A percentile compares a stretch with the other conserved stretches of the same genome.
These are phyloP conservation scores for Kodamaea sagamina DNA, from an alignment of 805 yeast genomes.

Conservation along the genomic window DNA sequence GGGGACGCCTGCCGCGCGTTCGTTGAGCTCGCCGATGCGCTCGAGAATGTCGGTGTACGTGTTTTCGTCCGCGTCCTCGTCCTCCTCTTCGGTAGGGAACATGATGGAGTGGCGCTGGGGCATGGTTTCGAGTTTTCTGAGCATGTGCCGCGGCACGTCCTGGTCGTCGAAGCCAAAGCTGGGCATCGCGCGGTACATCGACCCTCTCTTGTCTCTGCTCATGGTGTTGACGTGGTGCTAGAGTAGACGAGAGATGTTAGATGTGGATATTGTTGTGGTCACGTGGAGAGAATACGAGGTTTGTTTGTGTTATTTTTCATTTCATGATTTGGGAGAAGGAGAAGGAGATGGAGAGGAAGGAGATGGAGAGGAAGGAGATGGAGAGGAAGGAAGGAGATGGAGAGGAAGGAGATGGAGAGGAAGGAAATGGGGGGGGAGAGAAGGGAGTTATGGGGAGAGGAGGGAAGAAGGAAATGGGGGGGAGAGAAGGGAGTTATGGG, in stretches of 20 bases:
- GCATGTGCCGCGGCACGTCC: not conserved
- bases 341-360: not conserved
- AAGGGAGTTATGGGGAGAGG: too few relatives aligned
- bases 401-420: not conserved
- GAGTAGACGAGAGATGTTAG: not conserved
- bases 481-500: too few relatives aligned
- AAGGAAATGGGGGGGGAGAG: too few relatives aligned
- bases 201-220: slow-evolving; percentile 6
- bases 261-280: not conserved
- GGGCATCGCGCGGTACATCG: slow-evolving; percentile 7
- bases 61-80: slow-evolving; percentile 2
- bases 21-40: slow-evolving; percentile 10
- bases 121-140: slow-evolving; percentile 2
- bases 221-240: not conserved
- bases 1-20: slow-evolving; percentile 4
- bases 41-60: slow-evolving; percentile 7
- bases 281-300: not conserved
- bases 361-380: not conserved
- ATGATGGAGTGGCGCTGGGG: slow-evolving; percentile 5
- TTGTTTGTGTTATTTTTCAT: not conserved
- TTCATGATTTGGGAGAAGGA: not conserved
- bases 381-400: not conserved
- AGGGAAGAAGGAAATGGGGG: too few relatives aligned
- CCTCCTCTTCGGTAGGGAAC: slow-evolving; percentile 4
- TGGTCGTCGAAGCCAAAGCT: slow-evolving; percentile 4